These are phyloP conservation scores for Colletotrichum kahawae DNA, from an alignment of 2,329 filamentous ascomycete species.

Conservation along the genomic window DNA sequence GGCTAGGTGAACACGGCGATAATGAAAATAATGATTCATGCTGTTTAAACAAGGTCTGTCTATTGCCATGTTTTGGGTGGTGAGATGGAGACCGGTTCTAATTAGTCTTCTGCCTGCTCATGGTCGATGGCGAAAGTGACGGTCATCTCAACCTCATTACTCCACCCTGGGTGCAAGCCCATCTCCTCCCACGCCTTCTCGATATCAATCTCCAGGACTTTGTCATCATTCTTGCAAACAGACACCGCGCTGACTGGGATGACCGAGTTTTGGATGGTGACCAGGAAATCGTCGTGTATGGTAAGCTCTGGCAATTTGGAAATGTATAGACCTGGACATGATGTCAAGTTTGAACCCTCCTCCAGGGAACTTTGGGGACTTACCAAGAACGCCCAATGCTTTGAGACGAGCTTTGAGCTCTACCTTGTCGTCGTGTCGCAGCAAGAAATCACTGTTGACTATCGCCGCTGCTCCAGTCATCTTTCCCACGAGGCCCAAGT, in stretches of 20 bases:
- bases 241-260: conserved; percentile 72
- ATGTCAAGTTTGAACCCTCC: neutral
- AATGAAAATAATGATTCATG: neutral
- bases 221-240: conserved; percentile 53
- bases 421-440: conserved; percentile 62
- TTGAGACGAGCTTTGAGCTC: conserved; percentile 75
- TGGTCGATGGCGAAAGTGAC: conserved; percentile 55
- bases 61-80: neutral
- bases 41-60: neutral
- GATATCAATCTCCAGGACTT: conserved; percentile 79
- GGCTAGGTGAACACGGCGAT: neutral
- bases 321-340: conserved; percentile 72
- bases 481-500: conserved; percentile 81
- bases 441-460: conserved; percentile 62
- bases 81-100: neutral
- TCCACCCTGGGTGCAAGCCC: conserved; percentile 73
- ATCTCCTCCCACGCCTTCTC: conserved; percentile 79
- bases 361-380: conserved; percentile 25
- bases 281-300: conserved; percentile 71
- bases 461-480: conserved; percentile 90
- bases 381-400: conserved; percentile 77
- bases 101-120: neutral
- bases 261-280: conserved; percentile 73
- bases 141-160: conserved; percentile 78
- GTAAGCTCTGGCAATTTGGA: conserved; percentile 67